Conservation (phyloP, 768 basidiomycete species). For the Mycena polygramma region DNA sequence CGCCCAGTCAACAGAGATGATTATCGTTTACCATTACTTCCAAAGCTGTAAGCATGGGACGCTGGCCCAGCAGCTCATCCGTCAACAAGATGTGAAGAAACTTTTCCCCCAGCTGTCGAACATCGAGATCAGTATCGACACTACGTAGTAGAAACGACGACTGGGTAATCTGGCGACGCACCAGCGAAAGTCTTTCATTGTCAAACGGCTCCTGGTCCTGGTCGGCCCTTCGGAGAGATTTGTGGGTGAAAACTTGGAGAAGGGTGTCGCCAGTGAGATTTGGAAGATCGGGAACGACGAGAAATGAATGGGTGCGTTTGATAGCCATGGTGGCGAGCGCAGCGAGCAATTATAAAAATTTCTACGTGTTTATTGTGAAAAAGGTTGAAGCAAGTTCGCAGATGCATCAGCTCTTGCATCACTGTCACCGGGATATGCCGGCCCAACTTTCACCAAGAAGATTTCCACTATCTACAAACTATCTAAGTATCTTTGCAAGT, state of each 20-base stretch:
- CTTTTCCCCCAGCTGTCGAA: conserved; percentile 9
- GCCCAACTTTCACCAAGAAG: too few species aligned
- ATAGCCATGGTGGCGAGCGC: conserved; percentile 13
- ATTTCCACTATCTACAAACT: too few species aligned
- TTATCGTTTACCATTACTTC: conserved; percentile 6
- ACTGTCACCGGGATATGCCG: too few species aligned
- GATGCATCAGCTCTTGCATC: not conserved
- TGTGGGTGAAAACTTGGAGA: conserved; percentile 80
- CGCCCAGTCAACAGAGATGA: too few species aligned
- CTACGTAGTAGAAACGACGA: not conserved
- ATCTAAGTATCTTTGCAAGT: too few species aligned
- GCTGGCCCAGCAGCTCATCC: conserved; percentile 1
- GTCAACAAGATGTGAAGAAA: not conserved
- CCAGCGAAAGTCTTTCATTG: conserved; percentile 63
- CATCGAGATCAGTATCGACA: not conserved
- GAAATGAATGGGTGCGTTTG: conserved; percentile 1
- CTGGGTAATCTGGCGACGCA: conserved; percentile 15
- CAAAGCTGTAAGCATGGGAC: not conserved
- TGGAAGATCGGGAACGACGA: conserved; percentile 56
- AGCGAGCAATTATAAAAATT: too few species aligned
- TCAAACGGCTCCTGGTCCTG: conserved; percentile 56
- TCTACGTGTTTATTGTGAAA: too few species aligned
- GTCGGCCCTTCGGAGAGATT: conserved; percentile 64
- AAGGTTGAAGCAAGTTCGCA: too few species aligned
- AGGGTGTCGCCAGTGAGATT: conserved; percentile 63